Evolutionary conservation across 257 asterid genomes (phyloP), one percentile per base, ranked within the genome.

Genomic region (Thymus quinquecostatus): DNA sequence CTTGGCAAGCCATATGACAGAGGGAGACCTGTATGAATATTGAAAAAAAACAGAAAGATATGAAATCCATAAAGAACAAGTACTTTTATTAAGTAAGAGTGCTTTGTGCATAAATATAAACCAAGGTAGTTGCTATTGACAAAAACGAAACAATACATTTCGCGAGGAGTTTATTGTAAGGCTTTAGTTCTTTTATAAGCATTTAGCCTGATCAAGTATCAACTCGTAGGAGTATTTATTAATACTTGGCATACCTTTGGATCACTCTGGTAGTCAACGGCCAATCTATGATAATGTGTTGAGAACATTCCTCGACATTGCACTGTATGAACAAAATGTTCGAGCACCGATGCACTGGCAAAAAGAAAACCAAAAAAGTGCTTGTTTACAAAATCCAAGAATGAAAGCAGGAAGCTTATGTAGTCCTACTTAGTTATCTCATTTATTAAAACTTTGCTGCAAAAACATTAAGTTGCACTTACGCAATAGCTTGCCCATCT

Each of bases 401-500:
- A 38, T 38, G 7, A 38, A 38, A 38, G 41, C 41, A 38, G 41
- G 6, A 7, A 38, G 6, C 41, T 38, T 7, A 38, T 38, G 41
- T 38, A 38, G 36, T 45, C 60, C 10, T 43, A 44, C 28, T 61
- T 36, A 36, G 21, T 21, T 58, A 59, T 30, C 61, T 38, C 30
- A 34, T 34, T 45, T 14, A 10, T 10, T 4, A 38, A 38, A 38
- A 41, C 50, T 64, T 66, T 12, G 21, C 50, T 6, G 43, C 62
- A 11, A 43, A 11, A 40, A 59, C 10, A 38, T 1, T 38, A 41
- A 68, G 70, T 60, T 64, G 85, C 80, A 85, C 97, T 10, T 85
- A 91, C 99, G 99, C 99, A 72, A 94, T 88, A 69, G 99, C 99
- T 85, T 89, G 98, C 79, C 99, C 98, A 81, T 94, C 99, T 61